Evolutionary conservation across 441 rosid species (phyloP).

Genomic region (Aquilaria agallochum): DNA sequence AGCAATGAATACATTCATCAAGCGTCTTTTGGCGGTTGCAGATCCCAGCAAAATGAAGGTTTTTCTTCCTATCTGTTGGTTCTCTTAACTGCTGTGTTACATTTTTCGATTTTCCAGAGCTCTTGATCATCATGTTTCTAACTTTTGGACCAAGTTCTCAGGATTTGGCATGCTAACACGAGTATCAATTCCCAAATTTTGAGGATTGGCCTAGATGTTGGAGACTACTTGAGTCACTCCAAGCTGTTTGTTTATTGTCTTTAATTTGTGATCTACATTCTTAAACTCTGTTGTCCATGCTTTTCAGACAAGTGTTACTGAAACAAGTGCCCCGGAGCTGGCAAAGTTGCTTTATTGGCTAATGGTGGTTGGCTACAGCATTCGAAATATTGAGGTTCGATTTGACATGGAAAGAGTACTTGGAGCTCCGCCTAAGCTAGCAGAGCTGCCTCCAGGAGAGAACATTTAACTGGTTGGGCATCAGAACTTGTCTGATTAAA

Average conservation of each 20-base stretch:
- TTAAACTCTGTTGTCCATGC: constrained; percentile 11
- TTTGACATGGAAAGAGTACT: constrained; percentile 95
- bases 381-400: constrained; percentile 95
- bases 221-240: constrained; percentile 11
- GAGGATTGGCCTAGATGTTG: neutral
- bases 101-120: too few species aligned
- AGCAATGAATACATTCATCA: constrained; percentile 94
- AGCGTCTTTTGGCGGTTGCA: constrained; percentile 86
- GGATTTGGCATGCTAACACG: too few species aligned
- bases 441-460: constrained; percentile 92
- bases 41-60: constrained; percentile 94
- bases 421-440: constrained; percentile 69
- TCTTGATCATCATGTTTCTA: too few species aligned
- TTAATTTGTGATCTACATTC: neutral
- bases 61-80: constrained; percentile 6
- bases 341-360: constrained; percentile 89
- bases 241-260: neutral
- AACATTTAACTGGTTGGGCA: constrained; percentile 25
- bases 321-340: constrained; percentile 84
- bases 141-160: too few species aligned
- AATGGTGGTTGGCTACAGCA: constrained; percentile 96
- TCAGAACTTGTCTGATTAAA: too few species aligned
- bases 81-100: too few species aligned
- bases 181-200: too few species aligned
- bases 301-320: constrained; percentile 61